Evolutionary conservation across 495 filamentous ascomycete genomes (phyloP).

Genomic region (Clohesyomyces aquaticus): DNA sequence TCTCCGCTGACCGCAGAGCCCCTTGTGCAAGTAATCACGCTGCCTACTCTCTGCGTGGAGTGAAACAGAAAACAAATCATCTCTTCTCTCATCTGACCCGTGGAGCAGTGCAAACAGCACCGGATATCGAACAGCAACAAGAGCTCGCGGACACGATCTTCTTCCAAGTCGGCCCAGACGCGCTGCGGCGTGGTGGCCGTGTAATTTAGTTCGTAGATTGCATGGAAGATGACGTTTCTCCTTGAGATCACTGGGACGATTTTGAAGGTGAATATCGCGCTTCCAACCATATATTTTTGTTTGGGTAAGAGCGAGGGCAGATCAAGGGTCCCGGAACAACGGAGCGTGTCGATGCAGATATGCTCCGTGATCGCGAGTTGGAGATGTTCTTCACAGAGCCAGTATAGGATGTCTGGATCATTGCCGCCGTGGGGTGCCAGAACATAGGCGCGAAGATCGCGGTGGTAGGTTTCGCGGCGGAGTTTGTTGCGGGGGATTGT

Average conservation of each 20-base stretch:
- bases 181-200: neutral
- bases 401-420: slow-evolving; percentile 5
- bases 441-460: neutral
- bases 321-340: slow-evolving; percentile 6
- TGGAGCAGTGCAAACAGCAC: slow-evolving; percentile 25
- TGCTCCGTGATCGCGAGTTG: neutral
- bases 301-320: neutral
- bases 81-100: slow-evolving; percentile 10
- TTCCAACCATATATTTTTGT: neutral
- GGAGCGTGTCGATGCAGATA: slow-evolving; percentile 8
- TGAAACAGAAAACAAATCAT: slow-evolving; percentile 12
- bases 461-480: neutral
- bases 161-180: neutral
- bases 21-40: too few species aligned
- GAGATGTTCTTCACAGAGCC: slow-evolving; percentile 4
- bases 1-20: too few species aligned
- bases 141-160: neutral
- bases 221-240: slow-evolving; percentile 19
- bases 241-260: neutral
- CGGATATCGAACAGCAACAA: slow-evolving; percentile 13
- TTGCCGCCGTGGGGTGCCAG: neutral
- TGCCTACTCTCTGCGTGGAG: too few species aligned
- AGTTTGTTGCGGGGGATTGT: neutral
- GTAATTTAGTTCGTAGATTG: slow-evolving; percentile 5
- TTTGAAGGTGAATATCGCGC: slow-evolving; percentile 4